Evolutionary conservation across 805 yeast genomes (phyloP), one percentile per base, ranked within the genome.

Genomic region (Dipodascopsis tothii): DNA sequence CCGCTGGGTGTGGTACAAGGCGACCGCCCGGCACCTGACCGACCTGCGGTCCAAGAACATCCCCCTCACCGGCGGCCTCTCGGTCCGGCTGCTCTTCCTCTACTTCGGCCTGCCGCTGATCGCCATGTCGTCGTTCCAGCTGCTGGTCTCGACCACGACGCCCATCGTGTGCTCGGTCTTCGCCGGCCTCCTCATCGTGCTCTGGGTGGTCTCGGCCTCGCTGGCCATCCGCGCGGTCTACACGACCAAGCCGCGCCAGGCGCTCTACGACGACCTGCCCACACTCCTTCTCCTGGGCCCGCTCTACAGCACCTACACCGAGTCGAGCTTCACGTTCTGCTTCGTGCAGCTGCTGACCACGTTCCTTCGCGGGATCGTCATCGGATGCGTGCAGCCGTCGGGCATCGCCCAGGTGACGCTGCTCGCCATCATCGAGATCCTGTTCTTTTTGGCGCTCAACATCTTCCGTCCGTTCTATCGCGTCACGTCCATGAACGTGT

Each of bases 361-460:
- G n/a, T 44, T 61, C 20, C 23, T 57, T 9, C 57, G 62, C 16
- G 66, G 65, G 4, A 21, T 64, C 20, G 45, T 58, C 2, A 41
- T 64, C 36, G 67, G 67, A 1, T 63, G 55, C 2, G 37, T 58
- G 5, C 66, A 63, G 40, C 38, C 39, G 4, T 59, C 64, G 1
- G 68, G 67, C 5, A 42, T 58, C 4, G 66, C 68, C 2, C 67
- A 63, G 41, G 44, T 63, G n/a, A 44, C 54, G 0, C 28, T 63
- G 3, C 51, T 64, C 20, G 60, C 62, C 3, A 39, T 56, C 7
- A 25, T 53, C 7, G 68, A 63, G 39, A 39, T 58, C 20, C 44
- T 46, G 19, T 46, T 41, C 28, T 45, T 59, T 19, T 28, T 53
- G 7, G 45, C 52, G 4, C 30, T 59, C 9, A 34, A 43, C 33